phyloP scores from a whole-genome alignment of 805 yeast genomes.

The Zygotorulaspora chibaensis region DNA sequence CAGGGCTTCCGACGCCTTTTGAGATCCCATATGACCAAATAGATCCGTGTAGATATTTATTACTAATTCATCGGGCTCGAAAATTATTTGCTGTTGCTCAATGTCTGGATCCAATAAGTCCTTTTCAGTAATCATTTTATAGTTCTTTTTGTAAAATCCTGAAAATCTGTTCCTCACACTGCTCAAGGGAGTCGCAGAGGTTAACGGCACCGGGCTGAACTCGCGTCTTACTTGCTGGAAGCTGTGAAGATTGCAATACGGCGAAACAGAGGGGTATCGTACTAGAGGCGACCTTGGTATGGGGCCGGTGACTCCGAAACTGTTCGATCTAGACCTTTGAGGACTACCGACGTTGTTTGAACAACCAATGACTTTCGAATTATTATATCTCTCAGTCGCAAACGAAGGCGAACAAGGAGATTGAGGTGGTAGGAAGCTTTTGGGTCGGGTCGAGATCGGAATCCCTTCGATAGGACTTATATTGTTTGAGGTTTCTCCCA shows the following conservation, averaged over 20 bases:
- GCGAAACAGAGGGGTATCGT: slow-evolving; percentile 11
- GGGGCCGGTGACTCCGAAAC: slow-evolving; percentile 7
- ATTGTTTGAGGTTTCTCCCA: not conserved
- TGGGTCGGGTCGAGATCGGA: not conserved
- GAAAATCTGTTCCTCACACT: slow-evolving; percentile 4
- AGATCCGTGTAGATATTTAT: slow-evolving; percentile 24
- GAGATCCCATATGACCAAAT: slow-evolving; percentile 26
- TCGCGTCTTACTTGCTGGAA: not conserved
- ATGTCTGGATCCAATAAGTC: not conserved
- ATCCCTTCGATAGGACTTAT: not conserved
- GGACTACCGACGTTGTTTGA: slow-evolving; percentile 4
- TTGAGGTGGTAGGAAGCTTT: not conserved
- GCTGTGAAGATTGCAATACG: slow-evolving; percentile 4
- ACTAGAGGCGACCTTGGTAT: slow-evolving; percentile 3
- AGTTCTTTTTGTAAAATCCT: slow-evolving; percentile 7
- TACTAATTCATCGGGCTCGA: slow-evolving; percentile 31
- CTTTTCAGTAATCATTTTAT: slow-evolving; percentile 15
- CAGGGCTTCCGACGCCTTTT: slow-evolving; percentile 26
- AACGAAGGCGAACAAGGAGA: not conserved
- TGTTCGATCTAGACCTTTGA: slow-evolving; percentile 11
- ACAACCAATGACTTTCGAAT: not conserved
- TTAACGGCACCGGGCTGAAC: slow-evolving; percentile 3
- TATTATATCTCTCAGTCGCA: not conserved
- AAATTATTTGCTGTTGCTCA: slow-evolving; percentile 13
- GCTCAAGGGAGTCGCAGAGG: slow-evolving; percentile 4